Base-by-base conservation (phyloP, 176 grass and related monocot species). In the Hyparrhenia diplandra region DNA sequence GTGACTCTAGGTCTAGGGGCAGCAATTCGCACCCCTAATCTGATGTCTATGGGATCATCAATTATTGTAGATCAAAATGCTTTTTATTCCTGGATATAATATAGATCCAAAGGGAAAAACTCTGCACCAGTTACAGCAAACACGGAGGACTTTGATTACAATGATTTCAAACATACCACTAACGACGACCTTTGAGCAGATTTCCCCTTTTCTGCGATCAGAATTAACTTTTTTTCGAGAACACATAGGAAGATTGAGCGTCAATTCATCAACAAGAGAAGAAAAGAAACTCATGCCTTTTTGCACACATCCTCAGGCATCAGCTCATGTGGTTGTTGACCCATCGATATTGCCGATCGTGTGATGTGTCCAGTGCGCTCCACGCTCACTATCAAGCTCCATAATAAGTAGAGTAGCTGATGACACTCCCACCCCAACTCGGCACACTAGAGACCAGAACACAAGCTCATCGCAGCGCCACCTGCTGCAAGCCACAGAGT, bases 341-440 rank as follows among this genome's bases (percentile, higher is more conserved):
- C 20, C 30, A 35, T 79, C 77, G n/a, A 25, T 31, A 16, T 35
- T 45, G 40, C 41, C 41, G 62, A 36, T 52, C 43, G 29, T 36
- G 6, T 75, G 77, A 80, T 35, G 74, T 35, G 45, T 31, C 25
- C 66, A 25, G 72, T 59, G 79, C 82, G 54, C n/a, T 75, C 70
- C 32, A 52, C 78, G 52, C 51, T 63, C 62, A 41, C 63, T 28
- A 76, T 58, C 63, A 52, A 28, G 77, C 82, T 89, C 63, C 69
- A 85, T 89, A 75, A 84, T 75, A 85, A 69, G 14, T 64, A 89
- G 58, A 40, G 37, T 40, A 10, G 37, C 37, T 40, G 37, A 58
- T 67, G 45, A 34, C 25, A 41, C 23, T n/a, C 23, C 8, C n/a
- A 47, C 80, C 55, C 27, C 70, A 61, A 42, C 64, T 58, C 40